These are phyloP conservation scores for Oryza brachyantha DNA, from an alignment of 176 grass and related monocot species.

Conservation along the genomic window DNA sequence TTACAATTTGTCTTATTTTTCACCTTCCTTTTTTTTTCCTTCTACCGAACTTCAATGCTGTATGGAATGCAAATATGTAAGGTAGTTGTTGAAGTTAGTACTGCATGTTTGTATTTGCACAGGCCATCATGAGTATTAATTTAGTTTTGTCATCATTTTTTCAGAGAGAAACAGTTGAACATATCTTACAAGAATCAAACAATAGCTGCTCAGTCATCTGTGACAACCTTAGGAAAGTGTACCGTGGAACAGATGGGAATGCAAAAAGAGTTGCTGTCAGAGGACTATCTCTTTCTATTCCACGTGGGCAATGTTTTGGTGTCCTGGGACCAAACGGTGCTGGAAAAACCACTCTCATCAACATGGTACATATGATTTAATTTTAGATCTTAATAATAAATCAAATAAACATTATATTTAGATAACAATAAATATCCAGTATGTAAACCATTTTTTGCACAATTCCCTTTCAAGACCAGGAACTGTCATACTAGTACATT, in stretches of 20 bases:
- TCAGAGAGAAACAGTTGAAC: constrained; percentile 64
- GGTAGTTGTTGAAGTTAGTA: not conserved
- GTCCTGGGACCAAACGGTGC: constrained; percentile 94
- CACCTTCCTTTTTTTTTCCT: not conserved
- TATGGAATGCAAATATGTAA: not conserved
- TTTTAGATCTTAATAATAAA: not conserved
- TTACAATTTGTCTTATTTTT: not conserved
- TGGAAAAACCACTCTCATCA: constrained; percentile 90
- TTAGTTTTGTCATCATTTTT: constrained; percentile 18
- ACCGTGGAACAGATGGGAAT: constrained; percentile 72
- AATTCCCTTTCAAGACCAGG: not conserved
- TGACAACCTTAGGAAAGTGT: constrained; percentile 74
- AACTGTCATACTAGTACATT: not conserved
- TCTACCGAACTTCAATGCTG: not conserved
- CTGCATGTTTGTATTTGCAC: not conserved
- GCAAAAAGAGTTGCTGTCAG: constrained; percentile 67
- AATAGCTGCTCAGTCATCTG: constrained; percentile 59
- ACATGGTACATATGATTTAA: constrained; percentile 55
- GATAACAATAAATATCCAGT: not conserved
- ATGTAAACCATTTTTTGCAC: not conserved
- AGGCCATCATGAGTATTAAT: not conserved
- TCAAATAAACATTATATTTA: no score
- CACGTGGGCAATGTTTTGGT: constrained; percentile 79
- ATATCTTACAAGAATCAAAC: constrained; percentile 39
- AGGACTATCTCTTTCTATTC: constrained; percentile 69